Evolutionary conservation across 345 rosid species (phyloP).

Genomic region (Erysimum cheiranthoides): DNA sequence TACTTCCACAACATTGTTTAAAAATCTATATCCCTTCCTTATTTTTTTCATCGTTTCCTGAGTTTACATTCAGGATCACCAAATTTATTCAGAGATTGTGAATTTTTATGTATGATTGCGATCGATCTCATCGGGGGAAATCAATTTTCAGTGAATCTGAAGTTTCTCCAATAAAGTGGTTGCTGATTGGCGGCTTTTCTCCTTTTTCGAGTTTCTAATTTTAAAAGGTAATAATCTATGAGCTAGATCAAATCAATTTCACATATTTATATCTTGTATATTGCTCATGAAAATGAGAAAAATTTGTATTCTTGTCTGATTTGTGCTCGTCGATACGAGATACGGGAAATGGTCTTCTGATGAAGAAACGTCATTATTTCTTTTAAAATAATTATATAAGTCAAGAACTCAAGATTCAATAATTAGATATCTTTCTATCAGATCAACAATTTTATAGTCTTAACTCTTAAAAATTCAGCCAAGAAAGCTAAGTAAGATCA

Average conservation of each 20-base stretch:
- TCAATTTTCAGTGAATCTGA: conserved; percentile 29
- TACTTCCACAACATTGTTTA: not conserved
- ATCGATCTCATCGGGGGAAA: conserved; percentile 20
- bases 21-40: conserved; percentile 6
- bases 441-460: conserved; percentile 1
- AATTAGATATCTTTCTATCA: conserved; percentile 29
- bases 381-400: not conserved
- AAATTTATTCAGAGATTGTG: not conserved
- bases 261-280: not conserved
- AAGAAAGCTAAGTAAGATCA: not conserved
- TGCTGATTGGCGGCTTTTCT: conserved; percentile 27
- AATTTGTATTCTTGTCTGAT: not conserved
- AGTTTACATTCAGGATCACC: conserved; percentile 16
- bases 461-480: not conserved
- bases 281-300: not conserved
- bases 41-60: conserved; percentile 13
- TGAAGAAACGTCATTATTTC: not conserved
- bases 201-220: conserved; percentile 1
- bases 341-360: conserved; percentile 20
- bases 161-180: conserved; percentile 3
- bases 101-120: conserved; percentile 11
- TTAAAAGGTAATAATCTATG: conserved; percentile 26
- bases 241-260: conserved; percentile 33
- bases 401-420: conserved; percentile 34
- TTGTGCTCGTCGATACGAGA: too few species aligned